Base-by-base conservation (phyloP, 2,329 filamentous ascomycete genomes). In the Ophiocordyceps polyrhachis-furcata region DNA sequence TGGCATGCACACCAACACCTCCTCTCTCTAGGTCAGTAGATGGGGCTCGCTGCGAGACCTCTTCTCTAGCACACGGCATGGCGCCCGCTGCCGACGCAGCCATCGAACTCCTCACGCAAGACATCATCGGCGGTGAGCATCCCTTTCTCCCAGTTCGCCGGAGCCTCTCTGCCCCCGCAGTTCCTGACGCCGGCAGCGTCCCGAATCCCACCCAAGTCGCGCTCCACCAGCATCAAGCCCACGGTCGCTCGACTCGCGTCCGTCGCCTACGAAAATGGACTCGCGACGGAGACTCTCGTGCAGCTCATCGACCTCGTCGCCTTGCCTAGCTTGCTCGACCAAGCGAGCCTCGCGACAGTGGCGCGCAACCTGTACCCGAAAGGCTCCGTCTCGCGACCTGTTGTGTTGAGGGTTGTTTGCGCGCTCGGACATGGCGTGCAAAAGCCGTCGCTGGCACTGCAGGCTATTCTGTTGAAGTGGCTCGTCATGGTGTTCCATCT, bases 351-450 rank as follows among this genome's bases (percentile, higher is more conserved):
- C 25, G 77, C 73, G 14, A 73, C 69, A 25, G 65, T 93, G 43
- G 62, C 86, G 52, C 83, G 79, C 50, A 83, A 81, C 48, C 64
- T 93, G 43, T 93, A 89, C 58, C 85, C 86, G 2, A 69, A 73
- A n/a, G 67, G 70, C 37, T 69, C 68, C 40, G 70, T 93, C n/a
- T 58, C 73, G 13, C 66, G 72, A 31, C 67, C 74, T 46, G 59
- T 77, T 38, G 65, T 83, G 43, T 66, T 84, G 43, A 77, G 73
- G 47, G 63, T 88, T 11, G 71, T 91, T 20, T 79, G 79, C 44
- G 76, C 74, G 42, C 68, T 93, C n/a, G 84, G 86, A 4, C 80
- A 86, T 54, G 84, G 83, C 53, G 75, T 77, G 56, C 70, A 75
- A 45, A 93, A 88, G 58, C 81, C 85, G 14, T 76, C 80, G 14